Base-by-base conservation (phyloP, 2,329 filamentous ascomycete species). In the Sphaerulina musiva region DNA sequence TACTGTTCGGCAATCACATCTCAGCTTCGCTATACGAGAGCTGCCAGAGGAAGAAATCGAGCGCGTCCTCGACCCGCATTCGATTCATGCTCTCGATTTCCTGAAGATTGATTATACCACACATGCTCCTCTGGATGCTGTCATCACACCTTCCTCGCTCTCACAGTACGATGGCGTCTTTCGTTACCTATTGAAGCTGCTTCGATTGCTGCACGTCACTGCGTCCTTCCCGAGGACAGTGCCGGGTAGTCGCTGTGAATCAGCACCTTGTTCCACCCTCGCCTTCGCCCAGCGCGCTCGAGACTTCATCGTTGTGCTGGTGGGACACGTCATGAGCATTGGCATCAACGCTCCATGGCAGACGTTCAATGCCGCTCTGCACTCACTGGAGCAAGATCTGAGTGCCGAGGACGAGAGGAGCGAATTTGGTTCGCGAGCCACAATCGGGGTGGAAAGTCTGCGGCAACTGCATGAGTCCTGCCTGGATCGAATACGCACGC, bases 31-130 rank as follows among this genome's bases (percentile, higher is more conserved):
- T 0, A 86, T 98, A 23, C 86, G 93, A 38, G 85, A 92, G 62
- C 78, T 97, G 58, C 80, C 84, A 0, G 77, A 83, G 6, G 84
- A 85, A 45, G 90, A 96, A 62, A 87, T 95, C 46, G 82, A 89
- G 49, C 83, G 80, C 58, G 92, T 90, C 69, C 84, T 95, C 77
- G 82, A 97, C 63, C 84, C 89, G 0, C 80, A 88, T 66, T 86
- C 85, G 0, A 78, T 97, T 14, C 84, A 92, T 66, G 93, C 93
- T 0, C 77, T 97, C n/a, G 93, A 97, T 70, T 97, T 98, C 65
- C 76, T 98, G 12, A 83, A 89, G 1, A 74, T 98, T 6, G 86
- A 90, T 44, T 97, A 96, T 71, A 87, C 85, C 40, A 79, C 90
- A 0, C 86, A 90, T 0, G 70, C 80, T 0, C 82, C 88, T 1